These are phyloP conservation scores for Sugiyamaella grinbergsii DNA, from an alignment of 1,139 yeast species.

Conservation along the genomic window DNA sequence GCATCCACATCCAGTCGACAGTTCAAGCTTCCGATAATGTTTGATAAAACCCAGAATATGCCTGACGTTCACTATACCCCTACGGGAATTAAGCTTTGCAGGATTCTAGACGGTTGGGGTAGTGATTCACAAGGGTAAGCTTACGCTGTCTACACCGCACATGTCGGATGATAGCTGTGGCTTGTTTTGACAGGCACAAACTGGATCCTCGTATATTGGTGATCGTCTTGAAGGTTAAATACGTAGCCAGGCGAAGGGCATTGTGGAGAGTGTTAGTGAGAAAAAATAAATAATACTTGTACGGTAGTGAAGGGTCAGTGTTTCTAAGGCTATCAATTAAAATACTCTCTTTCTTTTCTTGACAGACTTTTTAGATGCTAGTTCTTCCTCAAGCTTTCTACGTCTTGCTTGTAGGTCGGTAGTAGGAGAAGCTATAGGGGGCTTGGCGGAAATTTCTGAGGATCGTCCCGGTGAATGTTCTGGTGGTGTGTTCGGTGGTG, in stretches of 20 bases:
- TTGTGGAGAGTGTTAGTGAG: too few relatives aligned
- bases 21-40: too few relatives aligned
- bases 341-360: conserved; percentile 16
- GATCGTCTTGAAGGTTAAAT: background rate
- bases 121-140: conserved; percentile 9
- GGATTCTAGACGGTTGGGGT: background rate
- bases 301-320: too few relatives aligned
- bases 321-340: background rate
- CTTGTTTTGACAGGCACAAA: too few relatives aligned
- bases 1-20: background rate
- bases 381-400: conserved; percentile 9
- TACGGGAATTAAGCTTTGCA: too few relatives aligned
- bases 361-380: conserved; percentile 12
- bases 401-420: background rate
- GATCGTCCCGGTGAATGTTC: background rate
- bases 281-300: too few relatives aligned
- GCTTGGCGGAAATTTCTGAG: too few relatives aligned
- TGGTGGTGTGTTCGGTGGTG: background rate
- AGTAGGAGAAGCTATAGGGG: background rate
- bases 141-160: background rate
- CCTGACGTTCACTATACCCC: too few relatives aligned
- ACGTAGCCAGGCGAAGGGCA: background rate
- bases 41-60: too few relatives aligned
- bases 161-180: too few relatives aligned
- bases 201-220: too few relatives aligned